Evolutionary conservation across 768 basidiomycete species (phyloP), one percentile per base, ranked within the genome.

Genomic region (Lentinula guzmanii): DNA sequence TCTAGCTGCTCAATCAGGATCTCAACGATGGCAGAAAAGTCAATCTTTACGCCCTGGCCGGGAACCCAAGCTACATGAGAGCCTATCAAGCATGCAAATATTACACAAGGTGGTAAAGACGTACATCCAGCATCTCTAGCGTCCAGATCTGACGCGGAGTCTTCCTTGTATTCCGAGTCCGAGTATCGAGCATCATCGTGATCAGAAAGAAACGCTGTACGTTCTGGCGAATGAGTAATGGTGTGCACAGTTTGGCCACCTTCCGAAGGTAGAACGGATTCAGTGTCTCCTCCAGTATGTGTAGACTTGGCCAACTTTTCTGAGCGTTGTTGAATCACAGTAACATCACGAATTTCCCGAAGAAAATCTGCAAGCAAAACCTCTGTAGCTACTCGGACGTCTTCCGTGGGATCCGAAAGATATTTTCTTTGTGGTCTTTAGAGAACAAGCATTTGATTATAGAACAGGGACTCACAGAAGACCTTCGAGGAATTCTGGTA

Each of bases 401-500:
- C 96, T 67, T 91, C 89, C 1, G 88, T 95, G 0, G 94, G 94
- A 72, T 99, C 97, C 1, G 93, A 93, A 13, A 98, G 86, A 71
- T 98, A 99, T 76, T 91, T 94, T 65, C 95, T 96, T 68, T 4
- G 59, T 10, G 16, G 62, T 9, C 52, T 28, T 53, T 21, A 60
- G 62, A 55, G 63, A 24, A 53, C 53, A 31, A 45, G 35, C 64
- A 28, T 63, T 63, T 24, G 33, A 64, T 58, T 51, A 58, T 43
- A 55, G 52, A 48, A 46, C 50, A 48, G 39, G 53, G 41, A 77
- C 90, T 75, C 66, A 95, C 93, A 99, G 70, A 45, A 99, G 82
- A 2, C 95, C 95, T 64, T 98, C 95, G 54, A 99, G 74, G 70
- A 98, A 95, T 68, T 97, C 90, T 1, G 97, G 97, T 37, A 99